phyloP scores from a whole-genome alignment of 1,139 yeast species.

The Taphrina deformans region DNA sequence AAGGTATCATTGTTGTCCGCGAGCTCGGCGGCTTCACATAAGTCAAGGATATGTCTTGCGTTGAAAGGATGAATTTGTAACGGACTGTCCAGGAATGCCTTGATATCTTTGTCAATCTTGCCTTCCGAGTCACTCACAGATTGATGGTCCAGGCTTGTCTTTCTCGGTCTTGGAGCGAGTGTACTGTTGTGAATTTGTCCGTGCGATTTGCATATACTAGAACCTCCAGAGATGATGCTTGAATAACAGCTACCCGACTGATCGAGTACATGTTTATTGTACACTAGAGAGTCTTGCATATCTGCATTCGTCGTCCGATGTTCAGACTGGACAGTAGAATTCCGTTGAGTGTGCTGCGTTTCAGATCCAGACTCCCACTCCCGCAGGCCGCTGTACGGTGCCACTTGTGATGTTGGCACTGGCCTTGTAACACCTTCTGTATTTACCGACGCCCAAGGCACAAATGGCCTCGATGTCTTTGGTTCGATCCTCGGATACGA shows the following conservation, averaged over 20 bases:
- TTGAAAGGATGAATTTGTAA: neutral
- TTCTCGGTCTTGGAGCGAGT: neutral
- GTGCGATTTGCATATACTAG: neutral
- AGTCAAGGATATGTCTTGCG: neutral
- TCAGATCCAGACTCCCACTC: neutral
- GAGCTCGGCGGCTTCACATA: neutral
- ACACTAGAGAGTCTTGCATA: neutral
- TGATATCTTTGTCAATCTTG: neutral
- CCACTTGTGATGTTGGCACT: neutral
- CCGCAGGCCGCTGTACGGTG: neutral
- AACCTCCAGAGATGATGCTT: neutral
- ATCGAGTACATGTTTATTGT: neutral
- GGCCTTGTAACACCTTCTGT: neutral
- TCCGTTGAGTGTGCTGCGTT: neutral
- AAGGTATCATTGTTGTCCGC: neutral
- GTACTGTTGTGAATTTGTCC: neutral
- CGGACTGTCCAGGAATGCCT: slow-evolving; percentile 1
- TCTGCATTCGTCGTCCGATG: neutral
- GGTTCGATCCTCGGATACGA: neutral
- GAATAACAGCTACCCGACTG: neutral
- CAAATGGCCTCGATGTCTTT: neutral
- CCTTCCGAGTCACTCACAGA: neutral
- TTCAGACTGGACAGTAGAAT: neutral
- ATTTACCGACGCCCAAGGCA: neutral
- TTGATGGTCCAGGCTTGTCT: neutral